phyloP scores from a whole-genome alignment of 352 stramenopile species.

The Phytophthora pistaciae region DNA sequence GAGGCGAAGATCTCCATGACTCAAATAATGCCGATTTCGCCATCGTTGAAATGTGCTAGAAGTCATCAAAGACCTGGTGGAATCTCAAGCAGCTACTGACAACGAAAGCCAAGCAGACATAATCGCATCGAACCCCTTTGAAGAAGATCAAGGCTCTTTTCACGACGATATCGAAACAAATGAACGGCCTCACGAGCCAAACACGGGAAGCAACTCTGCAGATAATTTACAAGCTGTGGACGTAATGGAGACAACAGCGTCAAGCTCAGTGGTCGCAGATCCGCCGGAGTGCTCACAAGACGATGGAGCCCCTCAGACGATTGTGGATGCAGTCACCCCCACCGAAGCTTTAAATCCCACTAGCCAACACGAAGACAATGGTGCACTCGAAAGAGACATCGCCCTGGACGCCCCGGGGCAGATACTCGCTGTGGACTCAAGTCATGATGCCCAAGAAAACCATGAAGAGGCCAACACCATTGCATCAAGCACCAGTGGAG shows the following conservation, averaged over 20 bases:
- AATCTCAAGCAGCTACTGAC: not conserved
- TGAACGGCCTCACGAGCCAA: not conserved
- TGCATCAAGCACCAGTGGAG: not conserved
- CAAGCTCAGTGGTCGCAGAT: no score
- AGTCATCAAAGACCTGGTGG: constrained; percentile 10
- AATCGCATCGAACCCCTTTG: not conserved
- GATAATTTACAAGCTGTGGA: not conserved
- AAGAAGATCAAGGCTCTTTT: not conserved
- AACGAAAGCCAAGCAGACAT: not conserved
- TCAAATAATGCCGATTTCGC: not conserved
- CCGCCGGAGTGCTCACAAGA: not conserved
- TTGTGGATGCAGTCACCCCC: not conserved
- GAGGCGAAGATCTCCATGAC: not conserved
- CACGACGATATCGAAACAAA: not conserved
- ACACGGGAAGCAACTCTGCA: not conserved
- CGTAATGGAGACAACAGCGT: no score
- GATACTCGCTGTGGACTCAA: not conserved
- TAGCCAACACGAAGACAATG: no score
- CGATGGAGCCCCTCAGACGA: not conserved
- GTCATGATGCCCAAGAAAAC: not conserved
- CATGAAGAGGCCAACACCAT: not conserved
- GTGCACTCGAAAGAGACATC: no score
- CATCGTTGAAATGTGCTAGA: constrained; percentile 10
- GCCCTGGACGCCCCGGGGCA: no score
- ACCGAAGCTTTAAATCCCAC: not conserved